Conservation (phyloP, 139 green algal species). For the Tetradesmus obliquus region DNA sequence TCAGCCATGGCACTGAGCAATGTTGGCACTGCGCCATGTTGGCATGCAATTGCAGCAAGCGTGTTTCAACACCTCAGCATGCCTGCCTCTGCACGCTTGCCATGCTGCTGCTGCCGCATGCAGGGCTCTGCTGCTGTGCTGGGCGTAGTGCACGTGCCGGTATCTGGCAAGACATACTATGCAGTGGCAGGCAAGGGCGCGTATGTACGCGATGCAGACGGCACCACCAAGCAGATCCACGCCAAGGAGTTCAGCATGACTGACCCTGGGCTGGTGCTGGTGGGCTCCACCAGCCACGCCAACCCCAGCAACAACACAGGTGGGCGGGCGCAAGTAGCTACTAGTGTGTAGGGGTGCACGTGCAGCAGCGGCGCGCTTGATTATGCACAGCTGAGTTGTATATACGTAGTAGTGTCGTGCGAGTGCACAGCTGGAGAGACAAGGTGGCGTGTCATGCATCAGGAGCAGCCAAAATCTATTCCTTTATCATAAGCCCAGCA, state of each 20-base stretch:
- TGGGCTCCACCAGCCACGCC: constrained; percentile 51
- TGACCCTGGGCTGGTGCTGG: constrained; percentile 64
- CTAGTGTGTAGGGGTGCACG: not conserved
- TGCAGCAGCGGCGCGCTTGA: not conserved
- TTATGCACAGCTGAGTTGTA: not conserved
- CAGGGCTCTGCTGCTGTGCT: constrained; percentile 70
- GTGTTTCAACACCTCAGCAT: no score
- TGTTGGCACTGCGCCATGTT: no score
- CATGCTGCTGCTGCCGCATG: not conserved
- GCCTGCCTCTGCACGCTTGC: not conserved
- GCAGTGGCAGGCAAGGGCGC: constrained; percentile 82
- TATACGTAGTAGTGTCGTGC: no score
- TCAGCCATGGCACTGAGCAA: no score
- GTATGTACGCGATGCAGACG: constrained; percentile 59
- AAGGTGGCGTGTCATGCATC: not conserved
- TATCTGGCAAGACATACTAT: constrained; percentile 68
- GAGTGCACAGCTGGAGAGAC: no score
- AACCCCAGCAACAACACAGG: constrained; percentile 32
- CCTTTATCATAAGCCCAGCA: no score
- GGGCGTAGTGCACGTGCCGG: constrained; percentile 87
- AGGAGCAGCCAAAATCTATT: no score
- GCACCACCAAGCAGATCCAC: constrained; percentile 43
- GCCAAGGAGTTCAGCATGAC: constrained; percentile 57
- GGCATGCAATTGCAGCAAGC: no score
- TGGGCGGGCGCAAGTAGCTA: not conserved